These are phyloP conservation scores for Leccinum ochraceum DNA, from an alignment of 768 basidiomycete species.

Conservation along the genomic window DNA sequence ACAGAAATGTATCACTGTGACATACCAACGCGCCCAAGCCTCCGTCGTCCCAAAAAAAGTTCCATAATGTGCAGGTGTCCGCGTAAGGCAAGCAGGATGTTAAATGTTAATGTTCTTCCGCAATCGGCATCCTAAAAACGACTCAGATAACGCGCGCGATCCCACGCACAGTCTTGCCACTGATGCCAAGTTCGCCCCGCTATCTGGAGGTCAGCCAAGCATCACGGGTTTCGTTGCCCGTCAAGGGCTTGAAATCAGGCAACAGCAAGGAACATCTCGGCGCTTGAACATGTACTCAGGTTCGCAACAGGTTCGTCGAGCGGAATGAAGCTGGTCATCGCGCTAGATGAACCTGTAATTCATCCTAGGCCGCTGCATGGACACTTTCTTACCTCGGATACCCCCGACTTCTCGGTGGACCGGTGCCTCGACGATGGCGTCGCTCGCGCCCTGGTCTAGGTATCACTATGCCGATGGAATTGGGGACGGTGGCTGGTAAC, in stretches of 20 bases:
- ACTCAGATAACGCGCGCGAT: background rate
- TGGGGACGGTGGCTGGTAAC: too few species aligned
- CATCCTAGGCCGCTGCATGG: background rate
- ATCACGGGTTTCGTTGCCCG: conserved; percentile 21
- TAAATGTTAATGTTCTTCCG: too few species aligned
- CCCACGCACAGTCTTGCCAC: conserved; percentile 54
- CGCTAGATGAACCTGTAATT: background rate
- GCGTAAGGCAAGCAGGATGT: too few species aligned
- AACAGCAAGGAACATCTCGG: conserved; percentile 52
- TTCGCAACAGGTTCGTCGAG: too few species aligned
- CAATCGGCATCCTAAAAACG: background rate
- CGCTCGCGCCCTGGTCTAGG: too few species aligned
- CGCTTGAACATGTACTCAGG: conserved; percentile 35
- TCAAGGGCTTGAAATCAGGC: conserved; percentile 12
- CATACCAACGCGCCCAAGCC: background rate
- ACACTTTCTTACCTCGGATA: background rate
- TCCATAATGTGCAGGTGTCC: background rate
- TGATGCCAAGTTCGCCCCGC: conserved; percentile 39
- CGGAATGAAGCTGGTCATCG: background rate
- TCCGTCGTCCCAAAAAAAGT: background rate
- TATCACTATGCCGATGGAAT: too few species aligned
- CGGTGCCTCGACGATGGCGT: too few species aligned
- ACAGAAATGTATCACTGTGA: background rate
- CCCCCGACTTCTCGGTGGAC: background rate
- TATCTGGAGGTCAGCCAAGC: conserved; percentile 38